Conservation (phyloP, 2,329 filamentous ascomycete genomes). For the Phialophora expanda region DNA sequence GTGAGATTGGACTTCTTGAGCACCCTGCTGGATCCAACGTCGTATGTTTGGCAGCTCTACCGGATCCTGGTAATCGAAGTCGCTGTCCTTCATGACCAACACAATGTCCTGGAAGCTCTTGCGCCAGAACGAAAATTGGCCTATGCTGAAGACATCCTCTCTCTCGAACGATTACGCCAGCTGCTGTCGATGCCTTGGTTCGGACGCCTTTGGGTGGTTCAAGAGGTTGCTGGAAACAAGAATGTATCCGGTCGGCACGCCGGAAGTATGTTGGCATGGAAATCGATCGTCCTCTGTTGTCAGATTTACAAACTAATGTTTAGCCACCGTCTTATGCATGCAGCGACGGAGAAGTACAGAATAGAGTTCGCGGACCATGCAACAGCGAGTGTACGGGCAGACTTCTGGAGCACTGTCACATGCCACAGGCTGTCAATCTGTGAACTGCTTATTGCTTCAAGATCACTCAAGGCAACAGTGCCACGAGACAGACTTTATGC, state of each 20-base stretch:
- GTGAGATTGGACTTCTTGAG: neutral
- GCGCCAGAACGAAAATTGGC: neutral
- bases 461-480: neutral
- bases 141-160: neutral
- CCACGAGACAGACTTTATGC: neutral
- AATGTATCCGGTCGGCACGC: neutral
- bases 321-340: rapidly evolving
- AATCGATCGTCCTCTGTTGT: neutral
- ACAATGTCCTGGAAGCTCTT: neutral
- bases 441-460: neutral
- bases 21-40: neutral
- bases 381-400: neutral
- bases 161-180: neutral
- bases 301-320: neutral
- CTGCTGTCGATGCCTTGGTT: neutral
- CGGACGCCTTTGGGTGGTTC: neutral
- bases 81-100: neutral
- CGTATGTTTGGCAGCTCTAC: neutral
- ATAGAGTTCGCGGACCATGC: neutral
- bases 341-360: neutral
- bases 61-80: neutral
- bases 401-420: neutral
- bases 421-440: neutral
- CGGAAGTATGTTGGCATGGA: neutral
- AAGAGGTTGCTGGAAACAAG: neutral